Conservation (phyloP, 306 rosid species). For the Psophocarpus tetragonolobus region DNA sequence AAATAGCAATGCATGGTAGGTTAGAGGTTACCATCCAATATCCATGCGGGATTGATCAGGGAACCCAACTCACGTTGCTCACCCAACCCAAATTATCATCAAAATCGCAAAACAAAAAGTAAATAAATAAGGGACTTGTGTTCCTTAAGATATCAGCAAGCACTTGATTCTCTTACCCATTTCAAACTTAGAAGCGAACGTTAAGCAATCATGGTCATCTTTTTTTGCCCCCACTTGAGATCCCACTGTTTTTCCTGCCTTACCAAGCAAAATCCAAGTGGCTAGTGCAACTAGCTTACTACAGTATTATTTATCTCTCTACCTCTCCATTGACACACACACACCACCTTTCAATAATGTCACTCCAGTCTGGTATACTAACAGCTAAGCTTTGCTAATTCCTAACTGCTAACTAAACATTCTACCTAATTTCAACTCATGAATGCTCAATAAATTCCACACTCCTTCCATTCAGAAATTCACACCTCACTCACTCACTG, state of each 20-base stretch:
- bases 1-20: conserved; percentile 24
- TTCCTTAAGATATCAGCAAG: conserved; percentile 52
- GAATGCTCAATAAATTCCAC: conserved; percentile 52
- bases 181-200: conserved; percentile 35
- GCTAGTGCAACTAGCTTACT: conserved; percentile 8
- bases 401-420: conserved; percentile 21
- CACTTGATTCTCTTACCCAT: conserved; percentile 29
- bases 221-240: conserved; percentile 30
- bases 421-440: conserved; percentile 25
- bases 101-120: conserved; percentile 13
- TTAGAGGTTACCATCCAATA: conserved; percentile 36
- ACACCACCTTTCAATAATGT: conserved; percentile 41
- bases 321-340: conserved; percentile 30
- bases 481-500: not conserved
- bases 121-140: conserved; percentile 30
- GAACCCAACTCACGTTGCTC: not conserved
- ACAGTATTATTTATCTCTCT: not conserved
- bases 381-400: conserved; percentile 27
- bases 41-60: not conserved
- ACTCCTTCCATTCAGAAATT: conserved; percentile 6
- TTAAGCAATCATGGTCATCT: conserved; percentile 41
- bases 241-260: conserved; percentile 51
- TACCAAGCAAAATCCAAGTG: conserved; percentile 67
- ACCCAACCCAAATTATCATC: conserved; percentile 32
- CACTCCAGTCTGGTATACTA: not conserved